Percentiles rank a stretch among this genome's conserved stretches.
Conservation (phyloP, 352 stramenopile species). For the Plasmopara viticola region DNA sequence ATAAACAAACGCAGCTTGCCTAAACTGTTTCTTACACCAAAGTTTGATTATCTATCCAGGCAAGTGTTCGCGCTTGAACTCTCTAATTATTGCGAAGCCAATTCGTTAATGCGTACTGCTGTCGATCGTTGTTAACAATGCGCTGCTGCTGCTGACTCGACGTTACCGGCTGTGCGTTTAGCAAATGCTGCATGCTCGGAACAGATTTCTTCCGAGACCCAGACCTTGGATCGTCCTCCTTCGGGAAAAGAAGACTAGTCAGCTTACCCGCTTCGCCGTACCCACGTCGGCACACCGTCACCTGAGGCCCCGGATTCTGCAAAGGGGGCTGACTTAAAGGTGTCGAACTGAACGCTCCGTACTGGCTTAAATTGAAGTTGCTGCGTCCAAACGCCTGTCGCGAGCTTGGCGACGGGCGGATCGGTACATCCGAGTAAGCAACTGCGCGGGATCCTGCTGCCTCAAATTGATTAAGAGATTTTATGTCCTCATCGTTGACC, state of each 20-base stretch:
- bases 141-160: conserved; percentile 27
- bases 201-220: conserved; percentile 32
- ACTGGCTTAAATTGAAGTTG: conserved; percentile 63
- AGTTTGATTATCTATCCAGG: too few species aligned
- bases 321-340: conserved; percentile 38
- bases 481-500: conserved; percentile 3
- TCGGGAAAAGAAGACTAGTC: conserved; percentile 68
- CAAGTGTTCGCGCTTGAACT: neutral
- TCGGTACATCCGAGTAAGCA: conserved; percentile 60
- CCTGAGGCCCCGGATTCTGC: conserved; percentile 23
- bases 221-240: conserved; percentile 25
- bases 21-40: too few species aligned
- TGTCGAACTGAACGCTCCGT: conserved; percentile 53
- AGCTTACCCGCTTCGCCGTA: conserved; percentile 76
- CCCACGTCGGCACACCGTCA: conserved; percentile 44
- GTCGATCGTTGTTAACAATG: conserved; percentile 26
- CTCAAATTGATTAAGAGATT: conserved; percentile 29
- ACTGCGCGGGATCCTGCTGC: conserved; percentile 38
- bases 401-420: conserved; percentile 34
- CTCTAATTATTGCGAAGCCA: conserved; percentile 56
- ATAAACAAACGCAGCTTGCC: neutral
- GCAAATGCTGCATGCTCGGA: conserved; percentile 45
- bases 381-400: conserved; percentile 41
- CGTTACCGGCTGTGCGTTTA: conserved; percentile 30
- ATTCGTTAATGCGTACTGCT: conserved; percentile 55